Evolutionary conservation across 257 asterid species (phyloP).

Genomic region (Gentiana dahurica): DNA sequence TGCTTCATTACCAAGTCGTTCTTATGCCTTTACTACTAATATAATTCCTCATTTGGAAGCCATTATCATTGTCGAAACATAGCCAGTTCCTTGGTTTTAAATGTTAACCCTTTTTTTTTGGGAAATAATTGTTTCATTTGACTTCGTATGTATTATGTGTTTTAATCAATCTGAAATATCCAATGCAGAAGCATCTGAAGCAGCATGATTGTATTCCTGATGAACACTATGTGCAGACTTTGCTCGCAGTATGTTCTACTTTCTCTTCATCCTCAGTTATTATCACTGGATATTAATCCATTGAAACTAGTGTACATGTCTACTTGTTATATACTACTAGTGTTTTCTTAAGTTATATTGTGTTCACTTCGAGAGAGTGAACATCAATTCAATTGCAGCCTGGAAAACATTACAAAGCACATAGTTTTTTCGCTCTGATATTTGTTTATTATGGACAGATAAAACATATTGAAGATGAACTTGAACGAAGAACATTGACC

Average conservation of each 20-base stretch:
- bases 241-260: conserved; percentile 57
- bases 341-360: background rate
- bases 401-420: background rate
- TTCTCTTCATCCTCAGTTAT: background rate
- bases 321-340: background rate
- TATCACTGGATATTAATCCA: background rate
- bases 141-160: background rate
- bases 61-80: no score
- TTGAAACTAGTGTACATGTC: no score
- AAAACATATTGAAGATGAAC: conserved; percentile 66
- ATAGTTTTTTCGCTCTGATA: background rate
- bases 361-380: background rate
- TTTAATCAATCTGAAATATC: conserved; percentile 15
- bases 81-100: background rate
- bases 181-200: conserved; percentile 84
- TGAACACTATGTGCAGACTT: conserved; percentile 92
- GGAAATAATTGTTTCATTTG: background rate
- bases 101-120: background rate
- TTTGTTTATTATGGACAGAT: conserved; percentile 30
- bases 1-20: no score
- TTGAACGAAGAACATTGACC: conserved; percentile 85
- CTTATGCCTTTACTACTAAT: no score
- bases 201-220: conserved; percentile 98
- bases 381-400: background rate
- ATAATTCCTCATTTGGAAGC: no score